Base-by-base conservation (phyloP, 2,329 filamentous ascomycete genomes). In the Aureobasidium lini region DNA sequence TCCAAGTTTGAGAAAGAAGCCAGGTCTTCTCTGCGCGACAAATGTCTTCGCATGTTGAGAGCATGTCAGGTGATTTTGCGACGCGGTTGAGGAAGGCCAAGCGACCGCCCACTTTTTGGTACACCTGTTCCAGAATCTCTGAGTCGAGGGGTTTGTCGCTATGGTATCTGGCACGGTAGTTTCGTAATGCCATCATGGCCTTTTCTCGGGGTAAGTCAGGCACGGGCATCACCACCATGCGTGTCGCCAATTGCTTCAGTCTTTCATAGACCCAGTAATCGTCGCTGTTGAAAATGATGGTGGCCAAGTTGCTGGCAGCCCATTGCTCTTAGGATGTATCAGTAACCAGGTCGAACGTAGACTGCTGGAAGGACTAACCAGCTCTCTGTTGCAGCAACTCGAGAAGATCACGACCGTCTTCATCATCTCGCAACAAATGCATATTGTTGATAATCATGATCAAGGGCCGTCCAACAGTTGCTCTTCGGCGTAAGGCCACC, bases 261-360 rank as follows among this genome's bases (percentile, higher is more conserved):
- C 92, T 84, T 72, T 99, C 94, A 68, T 96, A 97, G 0, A 99
- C 89, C 94, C 94, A 99, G 75, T 96, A 99, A 71, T 97, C 94
- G 73, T 99, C 94, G 57, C 86, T 92, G 74, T 96, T 97, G 76
- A 99, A 91, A 36, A 99, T 86, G 79, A 90, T 83, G 1, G 94
- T 97, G 32, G 95, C 89, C 8, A 99, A 81, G 64, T 90, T 93
- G 18, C 89, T 85, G 1, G 93, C 94, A 1, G 94, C 93, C 94
- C 94, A 99, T 72, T 94, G 89, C 73, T 99, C 94, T 62, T 31
- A 23, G 15, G 16, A 37, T n/a, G 16, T 15, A 16, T 62, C 28
- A 52, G 29, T 6, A 9, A 39, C 31, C 3, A 13, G 13, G 34
- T 13, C 32, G n/a, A 46, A 40, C 31, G 6, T 40, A 32, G 4